Percentiles rank a stretch among this genome's conserved stretches.
These are phyloP conservation scores for Effrenium voratum DNA, from an alignment of 73 alveolate species.

Conservation along the genomic window DNA sequence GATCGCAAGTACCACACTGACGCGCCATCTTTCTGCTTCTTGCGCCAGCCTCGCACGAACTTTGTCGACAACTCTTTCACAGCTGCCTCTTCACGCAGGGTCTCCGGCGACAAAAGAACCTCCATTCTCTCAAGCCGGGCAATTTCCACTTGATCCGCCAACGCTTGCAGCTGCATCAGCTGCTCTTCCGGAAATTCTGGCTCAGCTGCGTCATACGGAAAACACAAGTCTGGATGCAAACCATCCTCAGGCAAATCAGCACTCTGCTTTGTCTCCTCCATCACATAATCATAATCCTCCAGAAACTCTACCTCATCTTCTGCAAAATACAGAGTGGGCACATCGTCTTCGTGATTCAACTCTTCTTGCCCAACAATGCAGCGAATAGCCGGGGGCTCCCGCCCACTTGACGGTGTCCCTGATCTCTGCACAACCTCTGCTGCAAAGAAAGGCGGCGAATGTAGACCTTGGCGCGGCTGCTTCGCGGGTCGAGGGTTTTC, in stretches of 20 bases:
- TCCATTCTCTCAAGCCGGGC: background rate
- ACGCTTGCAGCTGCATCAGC: background rate
- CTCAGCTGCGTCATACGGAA: background rate
- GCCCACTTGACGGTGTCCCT: background rate
- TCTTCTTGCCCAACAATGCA: background rate
- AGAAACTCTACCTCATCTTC: background rate
- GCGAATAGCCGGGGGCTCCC: background rate
- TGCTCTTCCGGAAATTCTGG: too few relatives aligned
- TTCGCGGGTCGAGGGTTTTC: background rate
- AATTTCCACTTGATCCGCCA: background rate
- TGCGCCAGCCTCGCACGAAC: background rate
- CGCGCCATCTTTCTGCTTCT: background rate
- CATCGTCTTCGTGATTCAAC: too few relatives aligned
- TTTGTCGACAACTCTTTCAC: background rate
- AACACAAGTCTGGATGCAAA: background rate
- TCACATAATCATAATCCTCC: background rate
- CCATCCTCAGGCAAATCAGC: background rate
- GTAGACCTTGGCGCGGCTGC: background rate
- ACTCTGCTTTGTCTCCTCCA: background rate
- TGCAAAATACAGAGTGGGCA: too few relatives aligned
- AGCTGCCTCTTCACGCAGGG: background rate
- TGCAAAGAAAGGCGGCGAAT: background rate
- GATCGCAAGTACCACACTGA: background rate
- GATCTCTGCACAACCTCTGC: background rate
- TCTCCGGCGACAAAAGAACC: background rate